phyloP scores from a whole-genome alignment of 139 green algal species.

The Ulvella scutata region DNA sequence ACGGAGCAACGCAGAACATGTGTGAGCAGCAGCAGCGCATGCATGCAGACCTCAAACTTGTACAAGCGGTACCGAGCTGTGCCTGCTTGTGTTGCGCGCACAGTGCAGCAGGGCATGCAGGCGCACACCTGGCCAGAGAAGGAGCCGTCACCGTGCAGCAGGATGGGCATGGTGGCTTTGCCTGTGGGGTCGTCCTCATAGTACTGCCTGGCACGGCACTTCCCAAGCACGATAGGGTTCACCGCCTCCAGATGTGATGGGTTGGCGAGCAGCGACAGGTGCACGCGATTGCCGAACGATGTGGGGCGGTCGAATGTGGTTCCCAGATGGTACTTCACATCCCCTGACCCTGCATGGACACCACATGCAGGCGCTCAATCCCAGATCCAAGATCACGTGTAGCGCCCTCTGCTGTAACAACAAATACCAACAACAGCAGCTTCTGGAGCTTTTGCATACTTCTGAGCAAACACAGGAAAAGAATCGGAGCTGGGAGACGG shows the following conservation, averaged over 20 bases:
- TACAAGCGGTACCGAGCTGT: no score
- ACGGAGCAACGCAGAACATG: no score
- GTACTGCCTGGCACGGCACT: constrained; percentile 91
- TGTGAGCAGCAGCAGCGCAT: no score
- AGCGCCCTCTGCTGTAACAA: no score
- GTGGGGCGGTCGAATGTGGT: constrained; percentile 90
- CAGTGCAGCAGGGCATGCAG: not conserved
- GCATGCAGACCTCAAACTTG: no score
- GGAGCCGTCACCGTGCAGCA: constrained; percentile 91
- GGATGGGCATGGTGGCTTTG: constrained; percentile 55
- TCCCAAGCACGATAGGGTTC: constrained; percentile 83
- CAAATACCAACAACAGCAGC: no score
- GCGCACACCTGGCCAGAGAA: constrained; percentile 50
- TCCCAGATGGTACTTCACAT: constrained; percentile 99
- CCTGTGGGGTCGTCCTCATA: constrained; percentile 47
- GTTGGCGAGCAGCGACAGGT: constrained; percentile 92
- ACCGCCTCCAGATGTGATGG: constrained; percentile 91
- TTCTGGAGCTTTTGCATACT: no score
- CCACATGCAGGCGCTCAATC: no score
- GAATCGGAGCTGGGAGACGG: no score
- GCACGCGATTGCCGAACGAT: constrained; percentile 64
- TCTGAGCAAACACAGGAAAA: no score
- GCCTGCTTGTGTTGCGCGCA: no score
- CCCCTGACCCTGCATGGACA: constrained; percentile 44
- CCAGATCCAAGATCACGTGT: no score